Evolutionary conservation across 2,329 filamentous ascomycete genomes (phyloP).

Genomic region (Fusarium drepaniforme): DNA sequence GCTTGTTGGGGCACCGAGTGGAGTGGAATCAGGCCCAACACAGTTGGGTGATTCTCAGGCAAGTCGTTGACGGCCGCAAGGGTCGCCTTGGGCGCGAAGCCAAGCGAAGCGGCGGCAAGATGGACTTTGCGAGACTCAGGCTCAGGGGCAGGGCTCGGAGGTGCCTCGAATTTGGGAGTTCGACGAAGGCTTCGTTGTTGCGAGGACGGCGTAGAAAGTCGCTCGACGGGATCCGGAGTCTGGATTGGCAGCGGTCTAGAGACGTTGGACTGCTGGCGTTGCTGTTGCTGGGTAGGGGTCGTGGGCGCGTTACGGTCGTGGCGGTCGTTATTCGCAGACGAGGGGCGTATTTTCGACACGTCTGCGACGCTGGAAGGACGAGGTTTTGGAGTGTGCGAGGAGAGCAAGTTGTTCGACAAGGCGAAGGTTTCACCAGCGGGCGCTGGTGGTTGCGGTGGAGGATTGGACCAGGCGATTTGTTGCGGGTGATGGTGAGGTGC

Average conservation of each 20-base stretch:
- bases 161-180: conserved; percentile 63
- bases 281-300: conserved; percentile 58
- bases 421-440: conserved; percentile 57
- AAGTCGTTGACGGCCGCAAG: conserved; percentile 35
- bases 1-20: conserved; percentile 55
- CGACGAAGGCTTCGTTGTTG: conserved; percentile 61
- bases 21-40: conserved; percentile 48
- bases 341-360: conserved; percentile 58
- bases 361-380: conserved; percentile 53
- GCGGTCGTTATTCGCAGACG: conserved; percentile 62
- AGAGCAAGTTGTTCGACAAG: conserved; percentile 56
- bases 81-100: conserved; percentile 58
- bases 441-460: conserved; percentile 47
- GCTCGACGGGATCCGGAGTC: conserved; percentile 54
- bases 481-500: not conserved
- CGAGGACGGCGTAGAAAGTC: conserved; percentile 61
- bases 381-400: conserved; percentile 44
- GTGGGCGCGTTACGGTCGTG: conserved; percentile 65
- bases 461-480: not conserved
- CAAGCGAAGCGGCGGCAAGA: conserved; percentile 61
- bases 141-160: conserved; percentile 51
- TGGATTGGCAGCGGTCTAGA: conserved; percentile 39
- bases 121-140: conserved; percentile 56
- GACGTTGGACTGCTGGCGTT: conserved; percentile 55
- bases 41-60: conserved; percentile 41